Evolutionary conservation across 2,329 filamentous ascomycete species (phyloP), one percentile per base, ranked within the genome.

Genomic region (Exophiala sp.): DNA sequence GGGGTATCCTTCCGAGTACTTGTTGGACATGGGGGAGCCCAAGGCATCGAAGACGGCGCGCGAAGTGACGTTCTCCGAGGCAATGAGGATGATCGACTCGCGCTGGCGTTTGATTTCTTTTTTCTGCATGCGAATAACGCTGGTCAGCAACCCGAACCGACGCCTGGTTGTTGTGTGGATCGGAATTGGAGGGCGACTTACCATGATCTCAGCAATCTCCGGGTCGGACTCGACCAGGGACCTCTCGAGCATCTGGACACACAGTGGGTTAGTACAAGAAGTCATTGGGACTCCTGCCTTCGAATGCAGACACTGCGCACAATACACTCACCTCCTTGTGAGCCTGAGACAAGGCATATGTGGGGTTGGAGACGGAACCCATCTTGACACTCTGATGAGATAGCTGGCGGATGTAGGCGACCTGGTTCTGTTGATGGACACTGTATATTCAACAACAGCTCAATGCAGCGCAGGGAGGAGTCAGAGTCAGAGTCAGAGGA

Each of bases 1-100:
- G 24, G 91, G 93, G 64, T 98, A 98, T 44, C 93, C 93, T 70
- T 98, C 93, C 0, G 93, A 97, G 73, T 98, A 98, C 70, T 98
- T 97, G 72, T 97, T 95, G 70, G 95, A 89, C 89, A 95, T 95
- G 46, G 90, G 85, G 75, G 88, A 95, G 59, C 89, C 89, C 53
- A 95, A 76, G 27, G 89, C 88, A 76, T 95, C 89, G 48, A 95
- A 79, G 16, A 95, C 89, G 23, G 89, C 88, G 69, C 94, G 87
- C 6, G 89, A 95, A 21, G 89, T 95, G 65, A 95, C 95, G 73
- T 95, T 95, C 72, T 95, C 89, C 5, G 89, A 95, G 16, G 89
- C 89, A 60, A 95, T 95, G 50, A 95, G 77, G 70, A 97, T 97
- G 74, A 98, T 95, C 65, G 96, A 98, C 70, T 97, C 89, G 71